phyloP scores from a whole-genome alignment of 2,329 filamentous ascomycete genomes.

The Pseudocercospora cruenta region DNA sequence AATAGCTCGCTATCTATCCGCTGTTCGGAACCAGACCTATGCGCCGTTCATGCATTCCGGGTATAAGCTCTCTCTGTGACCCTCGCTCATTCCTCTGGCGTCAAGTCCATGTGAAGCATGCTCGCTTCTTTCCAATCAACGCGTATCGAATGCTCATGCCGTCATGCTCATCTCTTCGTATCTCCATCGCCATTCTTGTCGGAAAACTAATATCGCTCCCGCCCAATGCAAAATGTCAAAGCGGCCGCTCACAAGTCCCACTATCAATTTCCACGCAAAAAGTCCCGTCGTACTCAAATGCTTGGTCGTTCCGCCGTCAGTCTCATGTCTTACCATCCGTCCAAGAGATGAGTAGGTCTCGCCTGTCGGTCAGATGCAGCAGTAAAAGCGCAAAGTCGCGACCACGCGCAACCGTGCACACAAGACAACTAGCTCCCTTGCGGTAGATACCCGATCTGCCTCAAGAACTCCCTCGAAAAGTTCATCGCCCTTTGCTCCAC shows the following conservation, averaged over 20 bases:
- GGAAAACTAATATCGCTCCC: not conserved
- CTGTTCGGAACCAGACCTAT: not conserved
- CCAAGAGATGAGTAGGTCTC: not conserved
- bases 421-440: not conserved
- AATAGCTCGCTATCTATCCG: not conserved
- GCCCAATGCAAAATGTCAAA: not conserved
- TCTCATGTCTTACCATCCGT: not conserved
- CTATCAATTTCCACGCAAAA: not conserved
- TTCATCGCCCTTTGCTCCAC: constrained; percentile 33
- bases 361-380: not conserved
- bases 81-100: not conserved
- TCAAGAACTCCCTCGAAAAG: constrained; percentile 36
- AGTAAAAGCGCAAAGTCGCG: too few relatives aligned
- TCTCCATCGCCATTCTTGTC: not conserved
- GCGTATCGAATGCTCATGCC: not conserved
- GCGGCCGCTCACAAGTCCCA: not conserved
- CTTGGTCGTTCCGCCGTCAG: not conserved
- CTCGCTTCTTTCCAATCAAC: not conserved
- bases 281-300: too few relatives aligned
- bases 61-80: not conserved
- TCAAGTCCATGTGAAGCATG: not conserved
- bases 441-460: constrained; percentile 34
- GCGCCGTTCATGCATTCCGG: not conserved
- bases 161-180: not conserved
- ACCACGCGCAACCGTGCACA: not conserved